Evolutionary conservation across 345 rosid species (phyloP).

Genomic region (Populus davidiana): DNA sequence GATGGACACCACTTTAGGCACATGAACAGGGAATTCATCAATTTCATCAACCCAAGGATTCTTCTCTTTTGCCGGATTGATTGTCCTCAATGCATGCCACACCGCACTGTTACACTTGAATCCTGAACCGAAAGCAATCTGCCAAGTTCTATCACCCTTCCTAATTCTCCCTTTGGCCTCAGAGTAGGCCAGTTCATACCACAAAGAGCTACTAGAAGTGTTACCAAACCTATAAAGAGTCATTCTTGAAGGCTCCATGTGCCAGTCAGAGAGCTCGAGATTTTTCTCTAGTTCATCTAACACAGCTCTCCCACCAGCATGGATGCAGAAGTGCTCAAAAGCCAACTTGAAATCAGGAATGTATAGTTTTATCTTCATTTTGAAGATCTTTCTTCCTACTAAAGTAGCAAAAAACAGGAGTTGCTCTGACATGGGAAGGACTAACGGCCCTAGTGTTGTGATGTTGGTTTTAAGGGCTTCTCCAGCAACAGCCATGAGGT

Average conservation of each 20-base stretch:
- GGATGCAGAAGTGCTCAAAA: slow-evolving; percentile 86
- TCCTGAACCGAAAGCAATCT: slow-evolving; percentile 92
- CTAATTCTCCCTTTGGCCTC: slow-evolving; percentile 85
- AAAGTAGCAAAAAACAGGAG: slow-evolving; percentile 64
- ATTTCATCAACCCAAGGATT: slow-evolving; percentile 87
- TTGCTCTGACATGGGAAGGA: slow-evolving; percentile 89
- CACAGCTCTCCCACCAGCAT: slow-evolving; percentile 89
- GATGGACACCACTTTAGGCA: slow-evolving; percentile 22
- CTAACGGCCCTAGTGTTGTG: slow-evolving; percentile 84
- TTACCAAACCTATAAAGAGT: slow-evolving; percentile 81
- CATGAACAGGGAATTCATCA: slow-evolving; percentile 68
- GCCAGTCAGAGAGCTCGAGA: slow-evolving; percentile 67
- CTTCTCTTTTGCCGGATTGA: slow-evolving; percentile 68
- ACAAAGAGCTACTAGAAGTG: slow-evolving; percentile 85
- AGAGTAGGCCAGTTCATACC: slow-evolving; percentile 84
- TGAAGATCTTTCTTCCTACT: slow-evolving; percentile 62
- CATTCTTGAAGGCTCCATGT: slow-evolving; percentile 97
- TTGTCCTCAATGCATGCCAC: slow-evolving; percentile 70
- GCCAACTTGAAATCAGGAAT: slow-evolving; percentile 86
- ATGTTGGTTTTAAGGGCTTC: slow-evolving; percentile 91
- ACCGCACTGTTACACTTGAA: slow-evolving; percentile 96
- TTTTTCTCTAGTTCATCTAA: slow-evolving; percentile 86
- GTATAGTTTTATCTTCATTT: slow-evolving; percentile 61
- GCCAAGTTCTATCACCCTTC: slow-evolving; percentile 86
- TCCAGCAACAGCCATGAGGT: slow-evolving; percentile 92